A percentile compares a stretch with the other conserved stretches of the same genome.
Conservation (phyloP, 345 rosid species). For the Eucalyptus pauciflora region DNA sequence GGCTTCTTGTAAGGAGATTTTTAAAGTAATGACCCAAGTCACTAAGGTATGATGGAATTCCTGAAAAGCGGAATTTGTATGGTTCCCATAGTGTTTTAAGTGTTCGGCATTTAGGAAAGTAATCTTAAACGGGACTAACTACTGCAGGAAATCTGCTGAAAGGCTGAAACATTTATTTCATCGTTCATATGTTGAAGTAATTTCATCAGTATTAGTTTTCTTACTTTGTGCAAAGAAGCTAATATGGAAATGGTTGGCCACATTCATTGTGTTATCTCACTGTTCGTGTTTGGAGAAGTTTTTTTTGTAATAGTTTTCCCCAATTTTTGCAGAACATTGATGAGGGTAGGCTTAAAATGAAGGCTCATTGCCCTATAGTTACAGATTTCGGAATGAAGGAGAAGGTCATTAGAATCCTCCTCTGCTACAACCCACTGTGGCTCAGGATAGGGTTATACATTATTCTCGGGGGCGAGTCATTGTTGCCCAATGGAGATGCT, state of each 20-base stretch:
- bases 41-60: constrained; percentile 38
- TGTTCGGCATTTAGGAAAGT: background rate
- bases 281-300: accelerated
- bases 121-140: background rate
- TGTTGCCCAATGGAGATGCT: constrained; percentile 40
- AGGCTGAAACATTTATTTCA: background rate
- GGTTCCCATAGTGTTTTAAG: background rate
- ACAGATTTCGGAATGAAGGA: constrained; percentile 89
- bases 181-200: background rate
- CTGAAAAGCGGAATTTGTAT: background rate
- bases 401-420: constrained; percentile 44
- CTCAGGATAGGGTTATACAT: constrained; percentile 69
- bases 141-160: background rate
- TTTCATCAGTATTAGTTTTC: background rate
- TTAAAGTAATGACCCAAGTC: constrained; percentile 49
- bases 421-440: constrained; percentile 79
- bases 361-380: constrained; percentile 73
- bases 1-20: constrained; percentile 58
- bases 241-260: background rate
- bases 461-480: constrained; percentile 75
- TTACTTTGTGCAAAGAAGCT: background rate
- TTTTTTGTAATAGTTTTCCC: background rate
- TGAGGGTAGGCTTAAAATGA: constrained; percentile 87
- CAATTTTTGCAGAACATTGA: constrained; percentile 53
- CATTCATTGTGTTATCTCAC: background rate